Evolutionary conservation across 1,284 basidiomycete species (phyloP).

Genomic region (Pseudozyma sp.): DNA sequence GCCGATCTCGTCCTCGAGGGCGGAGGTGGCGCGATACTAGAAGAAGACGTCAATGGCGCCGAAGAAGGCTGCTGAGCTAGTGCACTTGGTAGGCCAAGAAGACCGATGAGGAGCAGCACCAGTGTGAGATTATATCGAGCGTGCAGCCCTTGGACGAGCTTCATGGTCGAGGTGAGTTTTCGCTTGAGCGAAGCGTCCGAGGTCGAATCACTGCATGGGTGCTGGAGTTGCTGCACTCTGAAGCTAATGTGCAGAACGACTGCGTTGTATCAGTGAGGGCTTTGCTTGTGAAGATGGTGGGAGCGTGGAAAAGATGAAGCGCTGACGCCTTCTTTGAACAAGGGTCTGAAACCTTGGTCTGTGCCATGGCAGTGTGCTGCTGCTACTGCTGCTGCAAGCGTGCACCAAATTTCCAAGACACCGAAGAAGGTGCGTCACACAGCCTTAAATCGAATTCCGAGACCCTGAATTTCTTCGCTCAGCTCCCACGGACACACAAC

Average conservation of each 20-base stretch:
- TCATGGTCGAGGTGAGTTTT: neutral
- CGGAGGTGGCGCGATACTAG: slow-evolving; percentile 5
- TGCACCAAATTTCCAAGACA: slow-evolving; percentile 8
- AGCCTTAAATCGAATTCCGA: slow-evolving; percentile 14
- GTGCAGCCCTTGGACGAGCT: neutral
- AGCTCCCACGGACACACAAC: too few relatives aligned
- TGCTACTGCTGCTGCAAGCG: neutral
- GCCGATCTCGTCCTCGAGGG: slow-evolving; percentile 32
- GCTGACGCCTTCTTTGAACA: neutral
- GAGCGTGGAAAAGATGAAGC: neutral
- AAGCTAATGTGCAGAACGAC: too few relatives aligned
- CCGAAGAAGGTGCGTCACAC: slow-evolving; percentile 7
- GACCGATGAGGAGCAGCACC: slow-evolving; percentile 1
- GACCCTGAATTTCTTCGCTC: slow-evolving; percentile 19
- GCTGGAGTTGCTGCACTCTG: neutral
- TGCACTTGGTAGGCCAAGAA: slow-evolving; percentile 1
- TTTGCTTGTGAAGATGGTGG: neutral
- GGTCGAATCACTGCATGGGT: slow-evolving; percentile 2
- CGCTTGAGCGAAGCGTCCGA: neutral
- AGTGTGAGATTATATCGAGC: neutral
- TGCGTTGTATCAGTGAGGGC: neutral
- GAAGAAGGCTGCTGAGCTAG: slow-evolving; percentile 24
- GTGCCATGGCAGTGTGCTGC: neutral
- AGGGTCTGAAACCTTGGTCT: neutral
- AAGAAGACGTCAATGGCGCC: slow-evolving; percentile 8